Evolutionary conservation across 768 basidiomycete genomes (phyloP), one percentile per base, ranked within the genome.

Genomic region (Pilatotrama ljubarskyi): DNA sequence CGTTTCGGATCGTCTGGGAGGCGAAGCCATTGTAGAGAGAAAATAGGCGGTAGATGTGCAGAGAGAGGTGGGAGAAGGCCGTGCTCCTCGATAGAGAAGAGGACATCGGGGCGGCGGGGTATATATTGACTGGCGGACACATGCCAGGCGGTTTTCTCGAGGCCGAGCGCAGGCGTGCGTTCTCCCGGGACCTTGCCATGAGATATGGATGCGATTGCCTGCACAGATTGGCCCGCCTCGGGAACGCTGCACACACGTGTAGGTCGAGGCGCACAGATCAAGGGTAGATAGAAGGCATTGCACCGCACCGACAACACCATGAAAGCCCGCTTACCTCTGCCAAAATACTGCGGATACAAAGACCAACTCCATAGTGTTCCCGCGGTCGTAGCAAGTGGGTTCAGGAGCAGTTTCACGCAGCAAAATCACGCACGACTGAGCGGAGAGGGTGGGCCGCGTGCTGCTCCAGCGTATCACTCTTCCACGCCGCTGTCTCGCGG

Each of bases 231-330:
- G 61, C n/a, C 40, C 55, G 50, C 13, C 22, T 48, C 32, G 50
- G 59, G 51, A 49, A 51, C 47, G 61, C 61, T 51, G 56, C 26
- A 58, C 52, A 63, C 61, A 63, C 61, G 61, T 63, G 61, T 58
- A 26, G 32, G 40, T 25, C 29, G 55, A 62, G 55, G 51, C 61
- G 61, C 55, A 57, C 55, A 53, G 54, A 57, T 57, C 55, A 42
- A 40, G 37, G 42, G 37, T 14, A 53, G 54, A 62, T 62, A 48
- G 49, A 48, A 47, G 42, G 15, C 38, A 36, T 32, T 20, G 46
- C 18, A 24, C 47, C 26, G 15, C 22, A 22, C 35, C 24, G 25
- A 17, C 17, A 22, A 20, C 13, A 47, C 43, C 10, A 36, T 17
- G n/a, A 22, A 9, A 9, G 18, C 5, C n/a, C 26, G 26, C 42